Percentiles rank a stretch among this genome's conserved stretches.
phyloP scores from a whole-genome alignment of 306 rosid species.

The Chamaecrista fasciculata region DNA sequence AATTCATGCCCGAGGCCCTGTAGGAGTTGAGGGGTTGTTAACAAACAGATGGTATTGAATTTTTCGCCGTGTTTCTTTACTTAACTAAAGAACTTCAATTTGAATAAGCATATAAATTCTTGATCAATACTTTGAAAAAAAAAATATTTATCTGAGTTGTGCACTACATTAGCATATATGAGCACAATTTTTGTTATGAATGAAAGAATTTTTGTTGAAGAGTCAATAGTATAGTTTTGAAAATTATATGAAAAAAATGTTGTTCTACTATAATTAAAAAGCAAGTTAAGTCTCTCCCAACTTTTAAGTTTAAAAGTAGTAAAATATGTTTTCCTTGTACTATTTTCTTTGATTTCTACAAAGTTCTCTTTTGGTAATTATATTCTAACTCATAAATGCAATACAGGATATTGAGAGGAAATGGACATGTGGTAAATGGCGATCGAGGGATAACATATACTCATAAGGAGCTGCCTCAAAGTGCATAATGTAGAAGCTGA shows the following conservation, averaged over 20 bases:
- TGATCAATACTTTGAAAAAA: not conserved
- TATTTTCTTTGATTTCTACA: too few species aligned
- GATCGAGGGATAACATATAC: conserved; percentile 60
- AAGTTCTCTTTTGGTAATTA: not conserved
- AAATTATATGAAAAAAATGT: too few species aligned
- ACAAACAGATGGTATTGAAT: conserved; percentile 74
- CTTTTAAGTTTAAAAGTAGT: too few species aligned
- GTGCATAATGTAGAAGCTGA: conserved; percentile 22
- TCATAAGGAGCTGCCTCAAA: conserved; percentile 45
- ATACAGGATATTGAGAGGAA: conserved; percentile 87
- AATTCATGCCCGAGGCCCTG: conserved; percentile 92
- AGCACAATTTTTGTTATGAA: not conserved
- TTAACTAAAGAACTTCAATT: not conserved
- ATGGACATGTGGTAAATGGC: conserved; percentile 74
- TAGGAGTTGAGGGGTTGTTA: conserved; percentile 94
- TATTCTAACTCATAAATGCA: conserved; percentile 4
- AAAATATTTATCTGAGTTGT: not conserved
- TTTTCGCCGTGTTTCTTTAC: conserved; percentile 4
- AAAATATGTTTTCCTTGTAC: too few species aligned
- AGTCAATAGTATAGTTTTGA: not conserved
- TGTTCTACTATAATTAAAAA: too few species aligned
- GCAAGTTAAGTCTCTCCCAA: too few species aligned
- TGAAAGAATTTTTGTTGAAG: too few species aligned
- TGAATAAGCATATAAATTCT: not conserved
- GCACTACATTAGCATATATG: not conserved